Evolutionary conservation across 176 grass and related monocot genomes (phyloP), one percentile per base, ranked within the genome.

Genomic region (Oryza meridionalis): DNA sequence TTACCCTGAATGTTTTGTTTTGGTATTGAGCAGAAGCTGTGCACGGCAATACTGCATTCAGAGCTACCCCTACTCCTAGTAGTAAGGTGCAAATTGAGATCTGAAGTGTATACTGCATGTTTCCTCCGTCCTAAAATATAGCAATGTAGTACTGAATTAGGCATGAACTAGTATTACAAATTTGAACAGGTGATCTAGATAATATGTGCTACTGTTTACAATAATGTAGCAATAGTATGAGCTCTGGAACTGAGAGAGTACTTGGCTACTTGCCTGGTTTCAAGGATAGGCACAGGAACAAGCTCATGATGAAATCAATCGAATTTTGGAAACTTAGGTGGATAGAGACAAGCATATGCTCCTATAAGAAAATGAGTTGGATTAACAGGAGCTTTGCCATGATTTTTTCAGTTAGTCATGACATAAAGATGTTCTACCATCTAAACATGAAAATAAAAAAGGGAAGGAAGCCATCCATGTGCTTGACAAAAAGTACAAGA

Each of bases 341-440:
- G 55, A 81, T 53, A 44, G 26, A 44, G 32, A 75, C 22, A 44
- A 32, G 17, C 13, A 7, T 31, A 73, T 29, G 72, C 65, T 31
- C 44, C 33, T 65, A 10, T 12, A 31, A 77, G 64, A 59, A 42
- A 31, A 31, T 61, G 70, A 70, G 47, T 45, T 75, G 42, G 66
- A 26, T 29, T 2, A 75, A 75, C 27, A 66, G 58, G 81, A 50
- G 72, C 45, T 79, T 79, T 19, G 25, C 2, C 46, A 67, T 33
- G 55, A 77, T 65, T 49, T 49, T 42, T 77, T 82, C 50, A n/a
- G 49, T 80, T 67, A 65, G 33, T 69, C 62, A 64, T 43, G 78
- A 89, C 84, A 86, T 68, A 15, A 35, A 78, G 72, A 90, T 82
- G 78, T 73, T 27, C 35, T 45, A 85, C 58, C 83, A 86, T 73